Conservation (phyloP, 805 yeast species). For the Kockiozyma suomiensis region DNA sequence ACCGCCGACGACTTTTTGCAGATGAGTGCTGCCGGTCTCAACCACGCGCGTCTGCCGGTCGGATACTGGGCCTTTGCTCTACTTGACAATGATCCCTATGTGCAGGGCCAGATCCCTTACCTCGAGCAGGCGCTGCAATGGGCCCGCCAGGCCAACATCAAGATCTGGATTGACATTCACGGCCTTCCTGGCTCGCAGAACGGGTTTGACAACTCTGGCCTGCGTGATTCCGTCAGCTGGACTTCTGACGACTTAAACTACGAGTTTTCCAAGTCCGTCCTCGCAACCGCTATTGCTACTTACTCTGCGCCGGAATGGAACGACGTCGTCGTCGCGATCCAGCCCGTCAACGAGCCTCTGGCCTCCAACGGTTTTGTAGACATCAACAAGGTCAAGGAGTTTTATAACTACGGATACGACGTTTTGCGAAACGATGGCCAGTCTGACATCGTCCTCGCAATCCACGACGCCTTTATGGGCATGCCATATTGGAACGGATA, state of each 20-base stretch:
- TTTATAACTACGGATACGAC: conserved; percentile 63
- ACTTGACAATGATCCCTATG: conserved; percentile 52
- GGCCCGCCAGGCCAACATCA: conserved; percentile 63
- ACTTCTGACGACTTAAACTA: conserved; percentile 53
- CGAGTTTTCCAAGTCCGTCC: conserved; percentile 55
- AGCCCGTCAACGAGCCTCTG: conserved; percentile 85
- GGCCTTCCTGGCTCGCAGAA: conserved; percentile 95
- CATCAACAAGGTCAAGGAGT: conserved; percentile 58
- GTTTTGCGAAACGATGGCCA: conserved; percentile 56
- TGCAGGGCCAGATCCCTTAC: conserved; percentile 73
- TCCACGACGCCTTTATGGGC: conserved; percentile 77
- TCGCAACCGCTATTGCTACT: conserved; percentile 56
- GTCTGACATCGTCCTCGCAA: conserved; percentile 51
- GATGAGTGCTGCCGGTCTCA: conserved; percentile 62
- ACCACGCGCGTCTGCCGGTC: conserved; percentile 55
- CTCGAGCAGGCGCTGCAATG: conserved; percentile 77
- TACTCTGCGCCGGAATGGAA: conserved; percentile 64
- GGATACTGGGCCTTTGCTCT: conserved; percentile 71
- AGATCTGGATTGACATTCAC: conserved; percentile 88
- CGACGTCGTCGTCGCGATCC: conserved; percentile 79
- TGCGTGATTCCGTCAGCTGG: conserved; percentile 56
- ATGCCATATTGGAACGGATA: conserved; percentile 64
- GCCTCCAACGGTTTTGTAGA: conserved; percentile 60
- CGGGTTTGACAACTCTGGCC: conserved; percentile 82
- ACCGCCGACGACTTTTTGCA: conserved; percentile 61